Evolutionary conservation across 1,139 yeast species (phyloP), one percentile per base, ranked within the genome.

Genomic region (Debaryomyces psychrophilus): DNA sequence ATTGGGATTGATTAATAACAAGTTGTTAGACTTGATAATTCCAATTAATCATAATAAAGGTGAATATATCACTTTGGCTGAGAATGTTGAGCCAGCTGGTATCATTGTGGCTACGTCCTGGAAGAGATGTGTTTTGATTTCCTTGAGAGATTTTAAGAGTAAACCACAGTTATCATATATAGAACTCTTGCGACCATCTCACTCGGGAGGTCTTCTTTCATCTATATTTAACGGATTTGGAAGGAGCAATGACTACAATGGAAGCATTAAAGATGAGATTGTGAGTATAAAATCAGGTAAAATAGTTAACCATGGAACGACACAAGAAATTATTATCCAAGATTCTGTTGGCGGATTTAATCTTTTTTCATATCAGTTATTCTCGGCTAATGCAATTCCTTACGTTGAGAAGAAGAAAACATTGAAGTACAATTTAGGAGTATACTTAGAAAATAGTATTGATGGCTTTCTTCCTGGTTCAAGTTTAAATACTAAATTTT

Each of bases 51-150:
- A 54, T 12, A 58, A 65, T 8, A 74, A 72, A 40, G 77, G 80
- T 25, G 95, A 88, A 59, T 65, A 65, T 41, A 71, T 89, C 22
- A 79, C 83, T 1, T 61, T 75, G 37, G 79, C 85, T 2, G 80
- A 82, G 50, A 81, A 80, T 51, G 76, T 85, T 12, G 92, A 87
- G 53, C 93, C 95, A 0, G 83, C 87, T 2, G 96, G 96, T 1
- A 68, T 90, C 5, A 72, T 85, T 1, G 62, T 87, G 8, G 80
- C 90, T 5, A 89, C 97, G 0, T 81, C 90, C 5, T 73, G 80
- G 56, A 90, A 89, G 33, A 70, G 95, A 50, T 80, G 86, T 41
- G 63, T 86, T 9, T 70, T 87, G 43, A 62, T 89, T 3, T 73
- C 86, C 0, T 70, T 90, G 31, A 76, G 88, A 52, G 95, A 90